Base-by-base conservation (phyloP, 176 grass and related monocot species). In the Tillandsia leiboldiana region DNA sequence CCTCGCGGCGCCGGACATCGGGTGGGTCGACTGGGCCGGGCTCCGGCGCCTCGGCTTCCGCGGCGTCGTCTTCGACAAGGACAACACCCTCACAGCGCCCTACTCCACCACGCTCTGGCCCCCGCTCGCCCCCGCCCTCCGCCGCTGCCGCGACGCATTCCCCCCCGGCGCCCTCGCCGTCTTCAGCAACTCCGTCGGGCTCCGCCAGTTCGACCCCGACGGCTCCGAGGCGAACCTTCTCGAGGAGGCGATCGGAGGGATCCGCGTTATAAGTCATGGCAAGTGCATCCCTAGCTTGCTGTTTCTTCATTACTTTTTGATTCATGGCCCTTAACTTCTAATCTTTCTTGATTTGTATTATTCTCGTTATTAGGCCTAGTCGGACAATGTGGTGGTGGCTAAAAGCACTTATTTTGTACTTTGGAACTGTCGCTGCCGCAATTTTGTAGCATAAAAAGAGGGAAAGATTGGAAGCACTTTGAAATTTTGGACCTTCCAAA, bases 31-130 rank as follows among this genome's bases (percentile, higher is more conserved):
- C 82, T 92, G 93, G 93, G 76, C 72, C 26, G 86, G 81, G 77
- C 86, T 92, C 71, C 89, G 81, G 49, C 86, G 81, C 72, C 85
- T 83, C 65, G 93, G 93, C 9, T 92, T 97, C 80, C 79, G 84
- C 26, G 93, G 93, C 69, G 89, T 97, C 67, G 86, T 97, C 51
- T 90, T 97, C 68, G 93, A 97, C 82, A 92, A 97, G 89, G 93
- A 96, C 79, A 96, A 96, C 76, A 96, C 93, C n/a, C 83, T 96
- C 77, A 96, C 93, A 10, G 68, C 83, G 15, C 93, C 89, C 49
- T 92, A 92, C 72, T 81, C 86, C 7, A 86, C 73, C 22, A 69
- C 81, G 49, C 79, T 96, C 68, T 96, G 93, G 93, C 84, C 89
- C 12, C 59, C 84, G 22, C 79, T 97, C 33, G 51, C 73, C 12